A percentile compares a stretch with the other conserved stretches of the same genome.
phyloP scores from a whole-genome alignment of 192 early-diverging fungal genomes.

The Dissophora globulifera region DNA sequence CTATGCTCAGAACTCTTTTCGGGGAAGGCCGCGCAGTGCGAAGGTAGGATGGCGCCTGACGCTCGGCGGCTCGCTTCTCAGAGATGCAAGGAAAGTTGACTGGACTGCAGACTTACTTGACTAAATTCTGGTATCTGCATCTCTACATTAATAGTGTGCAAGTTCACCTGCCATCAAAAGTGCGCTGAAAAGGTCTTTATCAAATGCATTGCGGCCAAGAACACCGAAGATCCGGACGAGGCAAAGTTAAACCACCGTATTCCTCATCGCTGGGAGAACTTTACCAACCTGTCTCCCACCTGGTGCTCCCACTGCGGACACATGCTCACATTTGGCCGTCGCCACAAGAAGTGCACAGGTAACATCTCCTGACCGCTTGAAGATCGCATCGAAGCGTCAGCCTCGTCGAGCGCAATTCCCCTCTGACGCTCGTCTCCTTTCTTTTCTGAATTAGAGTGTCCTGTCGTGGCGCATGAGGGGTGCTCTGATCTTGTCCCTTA shows the following conservation, averaged over 20 bases:
- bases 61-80: no score
- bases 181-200: conserved; percentile 86
- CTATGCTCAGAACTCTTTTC: conserved; percentile 94
- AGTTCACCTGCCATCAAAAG: conserved; percentile 92
- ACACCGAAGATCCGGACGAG: conserved; percentile 71
- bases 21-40: conserved; percentile 91
- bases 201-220: conserved; percentile 84
- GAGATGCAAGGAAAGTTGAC: background rate
- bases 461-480: conserved; percentile 79
- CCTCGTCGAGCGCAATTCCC: no score
- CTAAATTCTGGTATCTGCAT: background rate
- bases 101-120: background rate
- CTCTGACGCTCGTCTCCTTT: background rate
- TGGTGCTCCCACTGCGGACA: conserved; percentile 99
- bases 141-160: conserved; percentile 74
- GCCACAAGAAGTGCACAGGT: conserved; percentile 65
- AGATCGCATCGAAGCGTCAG: no score
- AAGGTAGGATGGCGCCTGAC: conserved; percentile 63
- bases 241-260: conserved; percentile 89
- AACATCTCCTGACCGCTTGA: conserved; percentile 1
- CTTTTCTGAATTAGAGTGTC: conserved; percentile 76
- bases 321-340: conserved; percentile 88
- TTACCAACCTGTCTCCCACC: conserved; percentile 82
- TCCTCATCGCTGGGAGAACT: conserved; percentile 94
- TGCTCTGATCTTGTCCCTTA: conserved; percentile 91